A percentile compares a stretch with the other conserved stretches of the same genome.
These are phyloP conservation scores for Salmacisia buchloeana DNA, from an alignment of 1,284 basidiomycete genomes.

Conservation along the genomic window DNA sequence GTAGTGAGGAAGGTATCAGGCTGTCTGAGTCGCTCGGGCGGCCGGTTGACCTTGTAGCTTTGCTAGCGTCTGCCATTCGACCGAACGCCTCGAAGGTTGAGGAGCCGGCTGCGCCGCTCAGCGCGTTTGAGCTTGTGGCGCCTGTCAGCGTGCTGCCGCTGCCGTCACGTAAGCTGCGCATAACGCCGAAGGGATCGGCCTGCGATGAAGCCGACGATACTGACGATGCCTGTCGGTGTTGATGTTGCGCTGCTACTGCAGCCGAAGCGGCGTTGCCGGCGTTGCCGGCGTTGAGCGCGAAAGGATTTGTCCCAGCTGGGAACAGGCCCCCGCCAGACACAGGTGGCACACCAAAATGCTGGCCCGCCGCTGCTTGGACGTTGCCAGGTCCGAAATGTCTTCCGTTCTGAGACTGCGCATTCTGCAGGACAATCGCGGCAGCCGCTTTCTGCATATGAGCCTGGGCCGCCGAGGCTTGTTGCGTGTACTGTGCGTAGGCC, in stretches of 20 bases:
- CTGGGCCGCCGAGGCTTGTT: conserved; percentile 1
- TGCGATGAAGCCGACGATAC: not conserved
- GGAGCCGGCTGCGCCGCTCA: not conserved
- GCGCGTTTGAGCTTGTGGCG: not conserved
- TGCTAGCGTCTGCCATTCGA: not conserved
- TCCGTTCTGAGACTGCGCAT: too few relatives aligned
- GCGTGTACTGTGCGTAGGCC: conserved; percentile 1
- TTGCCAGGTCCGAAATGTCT: not conserved
- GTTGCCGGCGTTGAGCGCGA: not conserved
- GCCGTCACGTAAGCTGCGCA: conserved; percentile 1
- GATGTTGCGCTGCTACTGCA: not conserved
- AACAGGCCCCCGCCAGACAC: not conserved
- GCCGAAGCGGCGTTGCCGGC: not conserved
- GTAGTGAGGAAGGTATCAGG: not conserved
- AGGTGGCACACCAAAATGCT: not conserved
- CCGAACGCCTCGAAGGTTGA: not conserved
- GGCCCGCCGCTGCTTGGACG: not conserved
- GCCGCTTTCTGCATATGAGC: not conserved
- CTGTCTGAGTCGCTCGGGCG: not conserved
- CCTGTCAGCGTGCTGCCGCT: conserved; percentile 6
- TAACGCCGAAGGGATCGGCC: conserved; percentile 4
- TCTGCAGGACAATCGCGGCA: not conserved
- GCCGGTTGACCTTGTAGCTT: not conserved
- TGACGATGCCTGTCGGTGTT: not conserved
- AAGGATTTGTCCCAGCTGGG: not conserved